Evolutionary conservation across 164 flowering plant genomes (phyloP).

Genomic region (Pachysandra terminalis): DNA sequence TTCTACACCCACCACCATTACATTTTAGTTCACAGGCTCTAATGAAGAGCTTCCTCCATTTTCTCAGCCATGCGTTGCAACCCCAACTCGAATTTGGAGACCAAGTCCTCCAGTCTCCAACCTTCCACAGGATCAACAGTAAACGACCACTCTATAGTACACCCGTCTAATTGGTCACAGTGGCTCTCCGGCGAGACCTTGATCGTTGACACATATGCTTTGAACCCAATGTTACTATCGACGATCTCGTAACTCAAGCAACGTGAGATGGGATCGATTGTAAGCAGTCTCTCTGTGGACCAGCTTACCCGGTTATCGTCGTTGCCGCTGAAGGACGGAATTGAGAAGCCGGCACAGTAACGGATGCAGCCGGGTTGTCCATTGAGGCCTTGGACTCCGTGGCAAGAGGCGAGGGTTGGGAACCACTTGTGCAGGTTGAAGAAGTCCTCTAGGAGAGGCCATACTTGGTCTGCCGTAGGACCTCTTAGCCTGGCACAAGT

Average conservation of each 20-base stretch:
- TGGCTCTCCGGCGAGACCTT: conserved; percentile 7
- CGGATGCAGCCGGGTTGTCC: conserved; percentile 50
- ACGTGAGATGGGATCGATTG: too few species aligned
- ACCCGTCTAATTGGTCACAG: conserved; percentile 17
- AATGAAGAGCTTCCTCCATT: conserved; percentile 32
- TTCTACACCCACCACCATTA: too few species aligned
- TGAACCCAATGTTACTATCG: too few species aligned
- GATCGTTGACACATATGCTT: too few species aligned
- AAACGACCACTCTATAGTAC: conserved; percentile 53
- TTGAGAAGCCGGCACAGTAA: conserved; percentile 45
- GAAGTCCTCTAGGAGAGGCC: conserved; percentile 47
- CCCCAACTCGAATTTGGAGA: conserved; percentile 14
- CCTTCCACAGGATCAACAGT: conserved; percentile 43
- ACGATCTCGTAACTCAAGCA: too few species aligned
- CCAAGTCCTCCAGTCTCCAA: conserved; percentile 29
- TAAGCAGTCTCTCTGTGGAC: too few species aligned
- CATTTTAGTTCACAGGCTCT: too few species aligned
- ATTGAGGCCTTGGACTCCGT: conserved; percentile 26
- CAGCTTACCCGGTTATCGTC: too few species aligned
- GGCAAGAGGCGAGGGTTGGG: conserved; percentile 35
- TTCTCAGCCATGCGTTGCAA: conserved; percentile 31
- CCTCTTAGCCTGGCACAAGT: conserved; percentile 22
- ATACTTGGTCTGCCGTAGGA: conserved; percentile 36
- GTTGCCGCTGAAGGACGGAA: too few species aligned
- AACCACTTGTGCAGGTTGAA: conserved; percentile 44